Evolutionary conservation across 2,329 filamentous ascomycete species (phyloP), one percentile per base, ranked within the genome.

Genomic region (Trichoderma sp.): DNA sequence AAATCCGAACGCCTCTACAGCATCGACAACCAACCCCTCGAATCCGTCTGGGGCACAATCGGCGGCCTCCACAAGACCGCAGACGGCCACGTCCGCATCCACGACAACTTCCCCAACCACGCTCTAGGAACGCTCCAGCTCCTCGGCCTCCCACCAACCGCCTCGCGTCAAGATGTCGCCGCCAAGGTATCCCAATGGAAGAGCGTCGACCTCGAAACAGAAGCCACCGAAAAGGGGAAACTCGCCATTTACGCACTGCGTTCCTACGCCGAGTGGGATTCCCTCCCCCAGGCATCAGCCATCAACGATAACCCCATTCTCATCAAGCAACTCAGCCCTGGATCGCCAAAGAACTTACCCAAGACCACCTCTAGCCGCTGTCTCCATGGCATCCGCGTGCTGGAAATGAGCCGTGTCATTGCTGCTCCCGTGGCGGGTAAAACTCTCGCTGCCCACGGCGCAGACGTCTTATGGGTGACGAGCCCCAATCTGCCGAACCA

Each of bases 371-470:
- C 7, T 12, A 37, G 56, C 22, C 37, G 64, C 19, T 80, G 78
- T 75, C 72, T 86, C 81, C 45, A 81, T 76, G 90, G 90, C 0
- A 81, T 92, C 72, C 88, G 88, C 67, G 89, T 92, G 6, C 82
- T 93, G 7, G 90, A 93, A 75, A 79, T 92, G 59, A 90, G 88
- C 73, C 87, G 90, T 19, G 87, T 92, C 67, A 91, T 93, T 70
- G 90, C 90, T 12, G 90, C 89, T 0, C 90, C 90, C 12, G 85
- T 88, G 1, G 88, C 91, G 65, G 87, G 87, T 12, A 86, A 87
- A 48, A 86, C 86, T 0, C 83, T 93, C 1, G 89, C 89, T 19
- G 89, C 90, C 60, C 88, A 92, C 73, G 90, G 90, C 9, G 90
- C 90, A 9, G 84, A 88, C 64, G 89, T 93, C 1, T 81, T 92